Percentiles rank a stretch among this genome's conserved stretches.
Evolutionary conservation across 441 rosid genomes (phyloP).

Genomic region (Gossypium schwendimanii): DNA sequence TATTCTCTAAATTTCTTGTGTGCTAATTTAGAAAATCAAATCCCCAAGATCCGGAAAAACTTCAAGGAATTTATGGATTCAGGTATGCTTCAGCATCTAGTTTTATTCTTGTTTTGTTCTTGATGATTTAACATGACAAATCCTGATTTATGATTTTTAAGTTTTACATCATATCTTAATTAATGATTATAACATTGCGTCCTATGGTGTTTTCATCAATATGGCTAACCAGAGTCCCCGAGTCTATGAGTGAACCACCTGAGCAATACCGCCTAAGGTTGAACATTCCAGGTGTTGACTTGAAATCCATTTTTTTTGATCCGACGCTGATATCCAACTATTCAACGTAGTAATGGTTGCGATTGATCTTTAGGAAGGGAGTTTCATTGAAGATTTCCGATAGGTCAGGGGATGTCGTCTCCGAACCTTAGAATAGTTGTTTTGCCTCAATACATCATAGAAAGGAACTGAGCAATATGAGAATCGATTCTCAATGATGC

Average conservation of each 20-base stretch:
- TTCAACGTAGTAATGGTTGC: not conserved
- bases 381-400: not conserved
- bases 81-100: too few relatives aligned
- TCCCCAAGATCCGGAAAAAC: too few relatives aligned
- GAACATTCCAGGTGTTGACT: not conserved
- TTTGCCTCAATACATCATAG: not conserved
- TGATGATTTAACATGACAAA: too few relatives aligned
- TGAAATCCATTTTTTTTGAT: not conserved
- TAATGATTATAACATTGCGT: not conserved
- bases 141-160: too few relatives aligned
- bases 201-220: not conserved
- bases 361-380: not conserved
- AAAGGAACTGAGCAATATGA: constrained; percentile 11
- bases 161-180: too few relatives aligned
- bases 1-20: too few relatives aligned
- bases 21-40: too few relatives aligned
- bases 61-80: too few relatives aligned
- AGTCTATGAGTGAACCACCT: constrained; percentile 12
- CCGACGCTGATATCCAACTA: constrained; percentile 1
- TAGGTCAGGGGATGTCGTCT: not conserved
- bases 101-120: too few relatives aligned
- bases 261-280: not conserved
- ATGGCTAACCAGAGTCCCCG: not conserved
- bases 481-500: not conserved
- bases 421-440: not conserved